Evolutionary conservation across 768 basidiomycete species (phyloP), one percentile per base, ranked within the genome.

Genomic region (Inosperma sp.): DNA sequence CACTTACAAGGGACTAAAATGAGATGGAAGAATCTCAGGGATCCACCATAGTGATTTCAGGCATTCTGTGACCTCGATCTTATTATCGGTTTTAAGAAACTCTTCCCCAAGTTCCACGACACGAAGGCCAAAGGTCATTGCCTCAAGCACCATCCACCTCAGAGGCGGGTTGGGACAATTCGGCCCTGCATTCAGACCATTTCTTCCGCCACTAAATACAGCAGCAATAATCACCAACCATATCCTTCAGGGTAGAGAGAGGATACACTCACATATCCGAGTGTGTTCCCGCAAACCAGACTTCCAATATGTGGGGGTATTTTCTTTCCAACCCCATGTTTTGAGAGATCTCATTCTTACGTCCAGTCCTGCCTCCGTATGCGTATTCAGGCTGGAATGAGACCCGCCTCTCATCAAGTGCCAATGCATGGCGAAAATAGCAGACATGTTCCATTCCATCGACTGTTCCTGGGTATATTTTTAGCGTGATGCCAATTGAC

Each of bases 371-470:
- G 1, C 62, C 47, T 17, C 62, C 41, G 21, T 47, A 13, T 7
- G 49, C 49, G 46, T 60, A 67, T 40, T 66, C 63, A 0, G 68
- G 68, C 12, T 64, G 53, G 39, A 66, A 70, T 51, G 67, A 69
- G 14, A 68, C 68, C 4, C 68, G 60, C 14, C 64, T 56, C 41
- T 70, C 68, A 27, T 70, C 69, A 3, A 69, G 56, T 3, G 68
- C 67, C 3, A 69, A 59, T 0, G 68, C 68, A 56, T 70, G 68
- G 1, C 68, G 65, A 39, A 70, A 67, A 25, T 55, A 62, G 46
- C 67, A 67, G 5, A 69, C 57, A 29, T 67, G 65, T 14, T 54
- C 27, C 59, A 61, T 61, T 5, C 59, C 58, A 12, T 57, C 16
- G 16, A 53, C 57, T 7, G 59, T 64, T 23, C 46, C 49, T 17